A percentile compares a stretch with the other conserved stretches of the same genome.
These are phyloP conservation scores for Acanthochlamys bracteata DNA, from an alignment of 106 monocot genomes.

Conservation along the genomic window DNA sequence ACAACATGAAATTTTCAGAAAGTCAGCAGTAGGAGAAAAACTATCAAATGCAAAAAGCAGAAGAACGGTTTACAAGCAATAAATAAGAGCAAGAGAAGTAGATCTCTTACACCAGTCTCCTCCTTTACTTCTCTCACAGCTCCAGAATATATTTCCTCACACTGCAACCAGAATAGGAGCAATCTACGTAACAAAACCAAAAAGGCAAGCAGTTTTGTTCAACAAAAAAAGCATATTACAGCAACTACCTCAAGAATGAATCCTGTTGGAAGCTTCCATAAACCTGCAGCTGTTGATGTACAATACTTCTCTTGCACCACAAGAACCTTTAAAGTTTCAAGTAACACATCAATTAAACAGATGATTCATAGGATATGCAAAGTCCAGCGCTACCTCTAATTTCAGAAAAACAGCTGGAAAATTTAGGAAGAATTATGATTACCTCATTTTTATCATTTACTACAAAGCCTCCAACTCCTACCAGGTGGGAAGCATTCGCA, in stretches of 20 bases:
- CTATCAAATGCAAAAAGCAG: neutral
- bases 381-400: too few relatives aligned
- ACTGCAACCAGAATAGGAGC: conserved; percentile 23
- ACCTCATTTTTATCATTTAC: conserved; percentile 84
- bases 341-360: too few relatives aligned
- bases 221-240: neutral
- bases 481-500: conserved; percentile 87
- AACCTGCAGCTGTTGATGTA: conserved; percentile 18
- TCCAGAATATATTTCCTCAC: conserved; percentile 79
- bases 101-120: conserved; percentile 83
- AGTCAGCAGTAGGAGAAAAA: too few relatives aligned
- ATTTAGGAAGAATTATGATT: neutral
- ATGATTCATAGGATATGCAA: too few relatives aligned
- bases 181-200: neutral
- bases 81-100: neutral
- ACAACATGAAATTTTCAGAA: too few relatives aligned
- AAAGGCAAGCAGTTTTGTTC: neutral
- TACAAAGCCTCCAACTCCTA: conserved; percentile 82
- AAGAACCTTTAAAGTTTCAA: conserved; percentile 41
- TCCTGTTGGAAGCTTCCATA: conserved; percentile 90
- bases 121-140: conserved; percentile 86
- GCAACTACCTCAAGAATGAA: conserved; percentile 65
- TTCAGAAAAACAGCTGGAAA: neutral
- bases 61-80: neutral
- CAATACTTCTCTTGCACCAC: conserved; percentile 85